Percentiles rank a stretch among this genome's conserved stretches.
phyloP scores from a whole-genome alignment of 805 yeast species.

The Debaryomyces castellii region DNA sequence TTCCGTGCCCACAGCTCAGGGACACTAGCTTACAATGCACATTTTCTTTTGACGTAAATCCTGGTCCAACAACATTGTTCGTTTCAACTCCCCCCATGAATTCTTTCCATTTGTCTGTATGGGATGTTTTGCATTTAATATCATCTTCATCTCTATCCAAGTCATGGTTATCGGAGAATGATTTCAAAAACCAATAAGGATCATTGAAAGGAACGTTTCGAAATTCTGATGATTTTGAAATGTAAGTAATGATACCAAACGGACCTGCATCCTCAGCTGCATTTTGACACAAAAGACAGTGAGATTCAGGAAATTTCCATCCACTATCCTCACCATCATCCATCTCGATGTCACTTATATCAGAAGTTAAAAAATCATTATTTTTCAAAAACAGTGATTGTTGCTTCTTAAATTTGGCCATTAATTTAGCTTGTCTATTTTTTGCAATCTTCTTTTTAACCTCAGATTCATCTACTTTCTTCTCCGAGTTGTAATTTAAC shows the following conservation, averaged over 20 bases:
- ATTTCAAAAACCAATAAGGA: slow-evolving; percentile 62
- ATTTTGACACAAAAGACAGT: slow-evolving; percentile 82
- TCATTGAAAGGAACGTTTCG: slow-evolving; percentile 64
- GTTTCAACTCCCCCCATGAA: slow-evolving; percentile 38
- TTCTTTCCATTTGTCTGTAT: slow-evolving; percentile 33
- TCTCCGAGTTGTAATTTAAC: slow-evolving; percentile 9
- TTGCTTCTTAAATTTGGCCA: slow-evolving; percentile 78
- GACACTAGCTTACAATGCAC: slow-evolving; percentile 49
- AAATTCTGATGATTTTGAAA: slow-evolving; percentile 58
- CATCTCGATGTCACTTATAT: slow-evolving; percentile 43
- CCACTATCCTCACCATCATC: slow-evolving; percentile 36
- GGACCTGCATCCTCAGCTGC: slow-evolving; percentile 63
- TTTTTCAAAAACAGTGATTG: slow-evolving; percentile 72
- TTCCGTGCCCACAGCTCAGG: slow-evolving; percentile 90
- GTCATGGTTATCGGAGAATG: slow-evolving; percentile 50
- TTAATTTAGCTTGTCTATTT: slow-evolving; percentile 63
- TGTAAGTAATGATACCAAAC: slow-evolving; percentile 71
- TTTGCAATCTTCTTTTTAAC: slow-evolving; percentile 68
- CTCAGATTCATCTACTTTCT: slow-evolving; percentile 42
- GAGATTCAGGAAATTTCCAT: slow-evolving; percentile 73
- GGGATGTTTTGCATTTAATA: slow-evolving; percentile 11
- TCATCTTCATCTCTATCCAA: slow-evolving; percentile 36
- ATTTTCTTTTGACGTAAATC: slow-evolving; percentile 49
- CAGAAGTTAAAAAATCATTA: slow-evolving; percentile 29
- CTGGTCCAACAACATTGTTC: slow-evolving; percentile 62